Evolutionary conservation across 116 monocot species (phyloP), one percentile per base, ranked within the genome.

Genomic region (Cymodocea nodosa): DNA sequence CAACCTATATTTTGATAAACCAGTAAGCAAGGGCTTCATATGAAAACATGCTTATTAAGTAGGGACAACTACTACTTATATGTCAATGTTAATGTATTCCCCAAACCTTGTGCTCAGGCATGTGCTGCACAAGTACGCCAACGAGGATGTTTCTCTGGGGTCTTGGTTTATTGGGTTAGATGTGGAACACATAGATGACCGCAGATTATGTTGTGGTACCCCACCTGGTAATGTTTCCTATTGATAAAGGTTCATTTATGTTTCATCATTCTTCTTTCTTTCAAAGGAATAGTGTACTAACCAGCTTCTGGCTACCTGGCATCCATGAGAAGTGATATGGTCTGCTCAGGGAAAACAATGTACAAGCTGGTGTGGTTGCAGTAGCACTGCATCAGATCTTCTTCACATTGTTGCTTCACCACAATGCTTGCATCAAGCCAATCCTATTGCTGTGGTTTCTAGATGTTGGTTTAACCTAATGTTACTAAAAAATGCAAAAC

Each of bases 131-230:
- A 89, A 84, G 65, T 94, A 81, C 73, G 94, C 94, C 34, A 94
- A 94, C 74, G 94, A 94, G 67, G 94, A 94, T 78, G 94, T 94
- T 64, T 90, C 94, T 24, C 59, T 94, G 39, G 94, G 94, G 40
- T 57, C 94, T 34, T 94, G 94, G 94, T 81, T 94, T 70, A 87
- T 94, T 64, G 94, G 94, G 34, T 73, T 94, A 70, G 94, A 94
- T 69, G 90, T 94, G 7, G 75, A 94, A 61, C 87, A 94, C 77
- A 77, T 94, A 19, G 87, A 94, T 67, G 94, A 94, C 67, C 82
- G 90, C 9, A 80, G 85, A 59, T 67, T 94, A 20, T 94, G 94
- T 66, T 94, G 94, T 65, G 90, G 94, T 50, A 94, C 94, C 25
- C 90, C 84, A 54, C 94, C 94, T 19, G 97, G 97, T 97, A 52